phyloP scores from a whole-genome alignment of 2,329 filamentous ascomycete species.

The Diaporthe humulicola region DNA sequence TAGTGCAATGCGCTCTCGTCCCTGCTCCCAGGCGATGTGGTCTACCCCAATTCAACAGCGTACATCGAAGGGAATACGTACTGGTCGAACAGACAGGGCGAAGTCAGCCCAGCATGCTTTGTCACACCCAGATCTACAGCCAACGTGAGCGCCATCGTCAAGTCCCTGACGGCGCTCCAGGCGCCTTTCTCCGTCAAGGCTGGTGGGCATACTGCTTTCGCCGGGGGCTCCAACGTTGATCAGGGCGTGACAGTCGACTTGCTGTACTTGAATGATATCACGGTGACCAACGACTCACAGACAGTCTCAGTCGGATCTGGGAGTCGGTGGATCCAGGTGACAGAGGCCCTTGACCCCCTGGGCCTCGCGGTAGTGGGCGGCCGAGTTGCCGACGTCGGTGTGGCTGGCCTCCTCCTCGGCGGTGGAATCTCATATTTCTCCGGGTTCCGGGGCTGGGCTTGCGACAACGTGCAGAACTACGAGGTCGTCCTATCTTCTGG shows the following conservation, averaged over 20 bases:
- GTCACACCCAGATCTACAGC: constrained; percentile 9
- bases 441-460: constrained; percentile 58
- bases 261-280: not conserved
- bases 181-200: constrained; percentile 38
- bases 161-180: not conserved
- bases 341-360: constrained; percentile 53
- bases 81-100: constrained; percentile 50
- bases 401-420: constrained; percentile 59
- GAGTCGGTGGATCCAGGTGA: constrained; percentile 59
- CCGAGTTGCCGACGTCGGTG: constrained; percentile 56
- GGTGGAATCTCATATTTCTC: constrained; percentile 65
- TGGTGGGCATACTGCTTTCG: constrained; percentile 24
- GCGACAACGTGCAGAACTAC: constrained; percentile 60
- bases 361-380: constrained; percentile 59
- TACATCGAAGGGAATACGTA: constrained; percentile 46
- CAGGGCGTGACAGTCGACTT: constrained; percentile 30
- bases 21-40: constrained; percentile 42
- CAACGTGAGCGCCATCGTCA: constrained; percentile 9
- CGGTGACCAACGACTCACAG: constrained; percentile 50
- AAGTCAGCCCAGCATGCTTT: constrained; percentile 30
- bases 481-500: constrained; percentile 63
- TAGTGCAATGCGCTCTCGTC: constrained; percentile 34
- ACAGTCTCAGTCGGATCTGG: constrained; percentile 58
- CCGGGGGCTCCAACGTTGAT: constrained; percentile 25
- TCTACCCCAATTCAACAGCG: constrained; percentile 42